These are phyloP conservation scores for Gnomoniopsis smithogilvyi DNA, from an alignment of 2,329 filamentous ascomycete genomes.

Conservation along the genomic window DNA sequence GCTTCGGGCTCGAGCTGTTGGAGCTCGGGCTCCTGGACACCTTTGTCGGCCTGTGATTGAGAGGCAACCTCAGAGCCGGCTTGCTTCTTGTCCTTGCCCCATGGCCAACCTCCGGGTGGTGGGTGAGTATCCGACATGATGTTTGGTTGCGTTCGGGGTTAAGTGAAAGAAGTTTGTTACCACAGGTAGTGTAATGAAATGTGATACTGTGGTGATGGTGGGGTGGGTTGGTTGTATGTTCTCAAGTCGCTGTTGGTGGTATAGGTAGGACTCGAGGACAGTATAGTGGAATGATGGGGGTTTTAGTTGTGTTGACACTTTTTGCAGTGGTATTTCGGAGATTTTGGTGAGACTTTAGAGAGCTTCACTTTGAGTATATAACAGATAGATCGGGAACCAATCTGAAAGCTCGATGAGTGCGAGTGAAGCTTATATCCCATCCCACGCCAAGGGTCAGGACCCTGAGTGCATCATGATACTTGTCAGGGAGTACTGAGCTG, in stretches of 20 bases:
- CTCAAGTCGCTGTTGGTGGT: too few relatives aligned
- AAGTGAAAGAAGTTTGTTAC: too few relatives aligned
- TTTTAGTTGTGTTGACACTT: neutral
- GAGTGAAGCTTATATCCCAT: conserved; percentile 18
- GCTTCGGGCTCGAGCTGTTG: conserved; percentile 1
- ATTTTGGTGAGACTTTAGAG: neutral
- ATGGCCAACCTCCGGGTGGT: conserved; percentile 21
- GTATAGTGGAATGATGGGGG: neutral
- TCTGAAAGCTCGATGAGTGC: conserved; percentile 5
- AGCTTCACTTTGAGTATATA: neutral
- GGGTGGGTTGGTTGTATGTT: too few relatives aligned
- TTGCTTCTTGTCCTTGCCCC: conserved; percentile 20
- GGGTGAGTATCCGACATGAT: conserved; percentile 19
- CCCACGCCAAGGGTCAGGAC: neutral
- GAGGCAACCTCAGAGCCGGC: conserved; percentile 16
- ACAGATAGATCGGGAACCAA: neutral
- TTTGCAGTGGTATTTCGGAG: neutral
- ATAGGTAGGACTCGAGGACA: too few relatives aligned
- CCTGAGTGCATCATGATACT: conserved; percentile 4
- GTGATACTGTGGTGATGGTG: conserved; percentile 7
- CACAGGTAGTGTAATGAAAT: neutral
- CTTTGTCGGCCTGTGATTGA: conserved; percentile 8
- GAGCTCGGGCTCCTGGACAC: conserved; percentile 14
- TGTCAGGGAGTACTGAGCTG: conserved; percentile 1
- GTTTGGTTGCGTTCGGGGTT: neutral